phyloP scores from a whole-genome alignment of 208 protist species.

The Herpetomonas tarakana region DNA sequence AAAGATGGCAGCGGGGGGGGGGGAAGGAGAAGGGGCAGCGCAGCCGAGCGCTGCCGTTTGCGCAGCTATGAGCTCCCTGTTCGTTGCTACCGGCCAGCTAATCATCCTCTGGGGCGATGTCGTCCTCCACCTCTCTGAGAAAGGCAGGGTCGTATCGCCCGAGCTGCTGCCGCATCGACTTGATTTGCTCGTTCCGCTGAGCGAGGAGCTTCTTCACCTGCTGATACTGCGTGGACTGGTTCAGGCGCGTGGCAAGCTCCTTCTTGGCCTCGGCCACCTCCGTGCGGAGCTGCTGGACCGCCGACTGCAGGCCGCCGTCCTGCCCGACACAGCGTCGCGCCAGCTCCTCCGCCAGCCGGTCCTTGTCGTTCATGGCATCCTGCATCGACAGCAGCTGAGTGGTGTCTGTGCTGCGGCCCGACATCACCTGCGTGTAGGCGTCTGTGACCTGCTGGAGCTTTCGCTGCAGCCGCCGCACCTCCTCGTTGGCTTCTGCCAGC shows the following conservation, averaged over 20 bases:
- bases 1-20: no score
- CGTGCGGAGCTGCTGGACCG: conserved; percentile 36
- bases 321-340: conserved; percentile 31
- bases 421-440: conserved; percentile 57
- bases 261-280: conserved; percentile 58
- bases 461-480: conserved; percentile 53
- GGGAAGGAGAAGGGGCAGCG: no score
- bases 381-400: conserved; percentile 48
- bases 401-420: conserved; percentile 33
- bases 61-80: no score
- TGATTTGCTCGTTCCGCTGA: conserved; percentile 59
- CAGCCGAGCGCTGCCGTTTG: no score
- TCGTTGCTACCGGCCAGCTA: no score
- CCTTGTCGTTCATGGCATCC: conserved; percentile 42
- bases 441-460: conserved; percentile 68
- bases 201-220: conserved; percentile 67
- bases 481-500: conserved; percentile 65
- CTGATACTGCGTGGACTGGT: conserved; percentile 77
- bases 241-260: conserved; percentile 58
- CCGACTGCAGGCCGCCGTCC: conserved; percentile 29
- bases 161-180: conserved; percentile 39
- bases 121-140: conserved; percentile 20
- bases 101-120: conserved; percentile 54
- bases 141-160: conserved; percentile 42
- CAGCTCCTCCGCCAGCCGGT: conserved; percentile 34